Base-by-base conservation (phyloP, 805 yeast genomes). In the Zygosaccharomyces lentus region DNA sequence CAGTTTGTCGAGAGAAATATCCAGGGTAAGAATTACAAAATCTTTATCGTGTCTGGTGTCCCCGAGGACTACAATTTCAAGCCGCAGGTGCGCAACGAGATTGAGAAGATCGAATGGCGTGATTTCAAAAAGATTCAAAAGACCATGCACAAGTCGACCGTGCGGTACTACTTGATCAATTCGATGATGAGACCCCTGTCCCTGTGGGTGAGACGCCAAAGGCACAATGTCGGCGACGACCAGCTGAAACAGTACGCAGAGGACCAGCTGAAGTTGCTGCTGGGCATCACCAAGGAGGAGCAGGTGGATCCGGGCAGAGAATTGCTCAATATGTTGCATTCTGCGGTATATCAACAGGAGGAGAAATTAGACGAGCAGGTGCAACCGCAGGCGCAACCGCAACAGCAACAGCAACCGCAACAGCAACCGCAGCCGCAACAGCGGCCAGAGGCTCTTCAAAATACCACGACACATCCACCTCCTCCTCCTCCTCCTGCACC, bases 41-140 rank as follows among this genome's bases (percentile, higher is more conserved):
- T 93, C 17, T 93, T 78, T 64, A 69, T 91, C 43, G 80, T 87
- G 21, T 77, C 76, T 36, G 84, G 84, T 41, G 85, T 93, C 2
- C 89, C 96, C 1, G 89, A 84, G 54, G 80, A 79, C 51, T 77
- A 78, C 38, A 64, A 66, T n/a, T 93, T 93, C 58, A 77, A 72
- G 51, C 97, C 99, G 1, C 71, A 76, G 48, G 96, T 87, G 1
- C 77, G 96, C 58, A 86, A 86, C 62, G 99, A 93, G 68, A 95
- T 93, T 53, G 78, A 82, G 37, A 77, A 78, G 45, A 87, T 91
- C 41, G 76, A 82, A 65, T 91, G 97, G 98, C 69, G 71, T 52
- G 83, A 80, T 55, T 69, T 84, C 51, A 81, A 70, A 47, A 64
- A 65, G 35, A 59, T 75, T 26, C 52, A 62, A 2, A 70, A 69